phyloP scores from a whole-genome alignment of 2,329 filamentous ascomycete genomes.

The Alternaria brassicicola region DNA sequence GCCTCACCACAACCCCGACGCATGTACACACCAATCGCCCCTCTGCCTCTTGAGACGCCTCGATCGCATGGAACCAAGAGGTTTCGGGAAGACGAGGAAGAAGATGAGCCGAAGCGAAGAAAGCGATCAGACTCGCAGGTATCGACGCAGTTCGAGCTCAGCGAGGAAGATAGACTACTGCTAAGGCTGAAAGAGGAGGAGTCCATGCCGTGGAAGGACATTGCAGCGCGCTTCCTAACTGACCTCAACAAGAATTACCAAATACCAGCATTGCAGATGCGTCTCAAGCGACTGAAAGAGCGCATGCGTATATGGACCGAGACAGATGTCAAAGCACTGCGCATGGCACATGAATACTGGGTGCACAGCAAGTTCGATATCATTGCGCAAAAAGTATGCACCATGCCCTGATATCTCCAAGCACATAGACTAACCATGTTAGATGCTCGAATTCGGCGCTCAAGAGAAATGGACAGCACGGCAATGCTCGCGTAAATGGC shows the following conservation, averaged over 20 bases:
- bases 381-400: slow-evolving; percentile 56
- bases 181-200: slow-evolving; percentile 60
- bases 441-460: slow-evolving; percentile 61
- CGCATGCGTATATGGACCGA: slow-evolving; percentile 60
- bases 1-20: slow-evolving; percentile 49
- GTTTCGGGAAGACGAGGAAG: slow-evolving; percentile 47
- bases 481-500: slow-evolving; percentile 59
- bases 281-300: slow-evolving; percentile 59
- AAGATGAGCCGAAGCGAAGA: slow-evolving; percentile 47
- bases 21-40: slow-evolving; percentile 53
- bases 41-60: slow-evolving; percentile 47
- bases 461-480: slow-evolving; percentile 59
- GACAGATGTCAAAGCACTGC: slow-evolving; percentile 56
- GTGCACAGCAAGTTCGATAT: slow-evolving; percentile 61
- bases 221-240: slow-evolving; percentile 56
- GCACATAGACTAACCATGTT: slow-evolving; percentile 12
- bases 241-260: slow-evolving; percentile 57
- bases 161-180: slow-evolving; percentile 58
- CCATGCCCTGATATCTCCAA: background rate
- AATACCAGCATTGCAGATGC: slow-evolving; percentile 62
- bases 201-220: slow-evolving; percentile 61
- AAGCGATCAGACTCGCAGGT: slow-evolving; percentile 49
- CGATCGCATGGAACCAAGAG: slow-evolving; percentile 47
- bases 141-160: slow-evolving; percentile 50
- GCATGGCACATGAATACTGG: slow-evolving; percentile 60